Percentiles rank a stretch among this genome's conserved stretches.
Conservation (phyloP, 768 basidiomycete species). For the Calocybe gangraenosa region DNA sequence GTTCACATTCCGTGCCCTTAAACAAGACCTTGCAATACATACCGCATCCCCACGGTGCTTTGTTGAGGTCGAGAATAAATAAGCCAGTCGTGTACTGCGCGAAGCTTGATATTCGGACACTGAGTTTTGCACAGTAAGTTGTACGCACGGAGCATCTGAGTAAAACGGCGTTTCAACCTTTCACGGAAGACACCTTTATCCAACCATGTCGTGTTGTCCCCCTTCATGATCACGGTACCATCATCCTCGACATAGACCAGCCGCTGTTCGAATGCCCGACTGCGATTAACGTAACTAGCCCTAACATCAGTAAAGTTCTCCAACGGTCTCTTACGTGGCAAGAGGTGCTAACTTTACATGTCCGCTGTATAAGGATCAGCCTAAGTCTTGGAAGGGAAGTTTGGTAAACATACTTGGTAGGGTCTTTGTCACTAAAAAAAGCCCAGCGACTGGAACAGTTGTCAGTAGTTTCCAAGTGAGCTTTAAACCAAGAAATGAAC, state of each 20-base stretch:
- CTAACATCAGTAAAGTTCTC: conserved; percentile 9
- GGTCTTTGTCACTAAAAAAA: conserved; percentile 61
- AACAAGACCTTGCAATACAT: conserved; percentile 20
- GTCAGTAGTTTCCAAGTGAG: background rate
- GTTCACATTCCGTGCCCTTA: conserved; percentile 3
- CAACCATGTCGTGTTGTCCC: conserved; percentile 62
- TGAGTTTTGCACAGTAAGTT: background rate
- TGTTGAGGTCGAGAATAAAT: conserved; percentile 79
- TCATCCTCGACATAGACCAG: conserved; percentile 56
- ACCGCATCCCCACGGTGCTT: conserved; percentile 90
- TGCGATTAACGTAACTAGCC: conserved; percentile 56
- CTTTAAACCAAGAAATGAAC: conserved; percentile 3
- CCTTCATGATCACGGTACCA: conserved; percentile 70
- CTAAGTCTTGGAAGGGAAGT: conserved; percentile 13
- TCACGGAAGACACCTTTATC: conserved; percentile 48
- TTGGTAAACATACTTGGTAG: conserved; percentile 52
- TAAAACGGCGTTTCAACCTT: conserved; percentile 39
- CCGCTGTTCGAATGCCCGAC: conserved; percentile 45
- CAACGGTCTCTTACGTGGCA: background rate
- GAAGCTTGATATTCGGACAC: conserved; percentile 73
- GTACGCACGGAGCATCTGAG: background rate
- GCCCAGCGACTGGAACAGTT: conserved; percentile 40
- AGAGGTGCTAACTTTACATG: conserved; percentile 67
- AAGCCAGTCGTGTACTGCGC: conserved; percentile 69
- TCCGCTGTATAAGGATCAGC: conserved; percentile 42